Percentiles rank a stretch among this genome's conserved stretches.
Evolutionary conservation across 2,329 filamentous ascomycete species (phyloP).

Genomic region (Colletotrichum caudatum): DNA sequence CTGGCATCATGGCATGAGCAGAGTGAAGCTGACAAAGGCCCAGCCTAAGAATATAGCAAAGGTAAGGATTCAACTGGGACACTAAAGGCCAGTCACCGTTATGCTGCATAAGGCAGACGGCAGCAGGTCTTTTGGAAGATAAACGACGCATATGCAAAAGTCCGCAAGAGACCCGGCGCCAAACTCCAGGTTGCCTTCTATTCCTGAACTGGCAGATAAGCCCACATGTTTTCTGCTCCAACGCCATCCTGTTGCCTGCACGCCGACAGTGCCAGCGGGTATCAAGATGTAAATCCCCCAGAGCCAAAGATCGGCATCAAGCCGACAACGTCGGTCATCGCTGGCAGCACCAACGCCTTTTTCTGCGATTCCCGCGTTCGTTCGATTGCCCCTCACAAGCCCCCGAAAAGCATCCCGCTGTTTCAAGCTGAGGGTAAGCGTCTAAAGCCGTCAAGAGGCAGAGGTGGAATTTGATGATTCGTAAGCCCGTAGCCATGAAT

Average conservation of each 20-base stretch:
- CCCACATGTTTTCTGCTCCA: slow-evolving; percentile 24
- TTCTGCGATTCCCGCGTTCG: neutral
- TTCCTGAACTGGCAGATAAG: neutral
- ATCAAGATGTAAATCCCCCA: slow-evolving; percentile 33
- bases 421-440: slow-evolving; percentile 37
- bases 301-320: slow-evolving; percentile 26
- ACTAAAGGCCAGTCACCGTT: neutral
- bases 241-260: slow-evolving; percentile 30
- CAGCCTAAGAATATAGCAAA: neutral
- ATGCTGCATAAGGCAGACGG: slow-evolving; percentile 10
- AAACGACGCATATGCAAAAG: slow-evolving; percentile 34
- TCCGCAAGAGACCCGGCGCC: neutral
- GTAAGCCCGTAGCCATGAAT: slow-evolving; percentile 31
- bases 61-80: slow-evolving; percentile 4
- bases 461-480: slow-evolving; percentile 17
- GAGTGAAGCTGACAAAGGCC: neutral
- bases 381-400: slow-evolving; percentile 12
- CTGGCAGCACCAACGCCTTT: slow-evolving; percentile 1
- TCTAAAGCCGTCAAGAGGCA: slow-evolving; percentile 31
- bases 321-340: slow-evolving; percentile 5
- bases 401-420: slow-evolving; percentile 15
- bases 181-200: slow-evolving; percentile 33
- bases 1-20: neutral
- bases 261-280: neutral
- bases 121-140: slow-evolving; percentile 8